Evolutionary conservation across 768 basidiomycete species (phyloP), one percentile per base, ranked within the genome.

Genomic region (Agaricus bisporus): DNA sequence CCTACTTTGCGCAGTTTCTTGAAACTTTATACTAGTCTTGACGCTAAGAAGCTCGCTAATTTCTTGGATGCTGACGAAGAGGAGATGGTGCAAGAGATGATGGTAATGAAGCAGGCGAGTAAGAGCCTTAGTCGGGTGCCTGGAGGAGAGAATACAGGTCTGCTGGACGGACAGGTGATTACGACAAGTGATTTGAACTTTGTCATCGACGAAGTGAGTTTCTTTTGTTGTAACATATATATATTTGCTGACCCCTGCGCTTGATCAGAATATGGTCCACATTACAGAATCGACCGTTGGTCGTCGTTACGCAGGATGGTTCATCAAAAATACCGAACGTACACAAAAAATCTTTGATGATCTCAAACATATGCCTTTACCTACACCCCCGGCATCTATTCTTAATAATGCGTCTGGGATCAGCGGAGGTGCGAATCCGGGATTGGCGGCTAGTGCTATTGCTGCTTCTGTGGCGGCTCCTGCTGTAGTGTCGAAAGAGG

Each of bases 101-200:
- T 98, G 93, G 85, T 92, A 41, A 81, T 97, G 71, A 98, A 99
- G 75, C 85, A 88, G 58, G 83, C 85, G 0, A 89, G 88, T 61
- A 77, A 91, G 63, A 90, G 88, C 55, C 69, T 86, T 51, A 85
- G 82, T 66, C 77, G 88, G 67, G 78, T 85, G 36, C 71, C 74
- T 38, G 87, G 77, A 61, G 73, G 66, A 32, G 70, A 78, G 56
- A 67, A 71, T 39, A 75, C 76, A 15, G 75, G 85, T 50, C 67
- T 97, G 36, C 73, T 98, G 56, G 88, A 88, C 57, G 95, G 95
- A 1, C 83, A 93, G 64, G 85, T 81, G 63, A 87, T 91, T 64
- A 84, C 86, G 20, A 93, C 89, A 44, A 94, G 91, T 69, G 95
- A 98, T 70, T 69, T 98, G 63, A 95, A 95, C 69, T 99, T 98